A percentile compares a stretch with the other conserved stretches of the same genome.
These are phyloP conservation scores for Centaurea solstitialis DNA, from an alignment of 129 eudicot genomes.

Conservation along the genomic window DNA sequence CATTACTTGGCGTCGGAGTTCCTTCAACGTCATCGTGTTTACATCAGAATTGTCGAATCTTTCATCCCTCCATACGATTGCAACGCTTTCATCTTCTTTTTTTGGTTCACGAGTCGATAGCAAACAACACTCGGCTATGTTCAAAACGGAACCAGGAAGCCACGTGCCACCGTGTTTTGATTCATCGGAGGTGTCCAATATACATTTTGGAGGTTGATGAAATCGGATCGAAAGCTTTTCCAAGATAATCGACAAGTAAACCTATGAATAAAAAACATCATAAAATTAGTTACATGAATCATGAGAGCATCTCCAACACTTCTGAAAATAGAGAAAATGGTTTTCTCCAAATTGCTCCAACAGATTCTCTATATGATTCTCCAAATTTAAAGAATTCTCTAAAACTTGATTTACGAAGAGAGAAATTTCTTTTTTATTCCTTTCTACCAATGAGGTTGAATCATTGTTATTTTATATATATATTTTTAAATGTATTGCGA, in stretches of 20 bases:
- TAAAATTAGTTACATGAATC: neutral
- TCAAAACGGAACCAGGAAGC: constrained; percentile 82
- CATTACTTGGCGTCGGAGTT: constrained; percentile 85
- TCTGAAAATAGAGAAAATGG: no score
- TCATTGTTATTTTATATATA: no score
- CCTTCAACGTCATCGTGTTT: constrained; percentile 61
- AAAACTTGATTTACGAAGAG: no score
- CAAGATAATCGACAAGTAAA: constrained; percentile 69
- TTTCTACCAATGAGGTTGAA: no score
- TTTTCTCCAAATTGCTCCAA: no score
- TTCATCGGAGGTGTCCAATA: constrained; percentile 66
- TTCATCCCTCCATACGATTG: constrained; percentile 91
- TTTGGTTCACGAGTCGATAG: constrained; percentile 41
- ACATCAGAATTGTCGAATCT: constrained; percentile 56
- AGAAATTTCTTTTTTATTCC: no score
- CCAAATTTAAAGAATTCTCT: no score
- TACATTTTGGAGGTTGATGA: constrained; percentile 59
- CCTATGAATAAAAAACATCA: constrained; percentile 35
- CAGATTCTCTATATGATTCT: no score
- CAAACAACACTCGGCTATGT: constrained; percentile 89
- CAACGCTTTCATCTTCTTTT: constrained; percentile 57
- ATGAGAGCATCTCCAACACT: neutral
- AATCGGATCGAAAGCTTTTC: constrained; percentile 63
- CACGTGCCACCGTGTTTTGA: constrained; percentile 73
- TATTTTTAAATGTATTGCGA: no score